Base-by-base conservation (phyloP, 257 asterid species). In the Gynochthodes officinalis region DNA sequence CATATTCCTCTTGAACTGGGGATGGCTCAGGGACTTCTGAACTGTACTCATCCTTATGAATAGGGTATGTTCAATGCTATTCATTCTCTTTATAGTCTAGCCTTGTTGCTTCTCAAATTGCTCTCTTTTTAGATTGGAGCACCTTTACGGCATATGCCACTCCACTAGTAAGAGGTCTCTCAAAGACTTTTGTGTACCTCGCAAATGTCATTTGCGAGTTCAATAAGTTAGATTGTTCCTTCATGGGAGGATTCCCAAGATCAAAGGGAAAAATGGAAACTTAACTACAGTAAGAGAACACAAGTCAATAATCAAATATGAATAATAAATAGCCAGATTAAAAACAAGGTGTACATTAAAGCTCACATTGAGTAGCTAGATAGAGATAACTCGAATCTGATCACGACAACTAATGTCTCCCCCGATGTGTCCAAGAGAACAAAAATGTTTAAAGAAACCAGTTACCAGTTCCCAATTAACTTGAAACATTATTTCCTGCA, bases 161-260 rank as follows among this genome's bases (percentile, higher is more conserved):
- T 23, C 99, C 99, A 80, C 98, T 92, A 0, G 99, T 95, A 53
- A 95, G 93, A 37, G 99, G 99, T 67, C 99, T 90, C 89, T 95
- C 99, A 69, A 95, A 92, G 15, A 97, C 90, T 37, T 92, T 97
- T 0, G 99, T 92, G 57, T 95, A 95, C 77, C 83, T 84, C 27
- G 93, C 95, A 37, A 95, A 95, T 60, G 98, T 92, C 53, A 64
- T 76, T 98, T 95, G 89, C 86, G 77, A 60, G 18, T 59, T 64
- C 53, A 57, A 27, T 21, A 40, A 63, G 78, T 67, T 43, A 55
- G 65, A 42, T 33, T 30, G 66, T 73, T 70, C 43, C 72, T 65
- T 49, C 12, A 58, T 18, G 67, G 35, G 70, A 43, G 37, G 67
- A 43, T 39, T 70, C 55, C 46, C 60, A 52, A 66, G 21, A 60